phyloP scores from a whole-genome alignment of 108 stramenopile genomes.

The Aurantiochytrium sp. region DNA sequence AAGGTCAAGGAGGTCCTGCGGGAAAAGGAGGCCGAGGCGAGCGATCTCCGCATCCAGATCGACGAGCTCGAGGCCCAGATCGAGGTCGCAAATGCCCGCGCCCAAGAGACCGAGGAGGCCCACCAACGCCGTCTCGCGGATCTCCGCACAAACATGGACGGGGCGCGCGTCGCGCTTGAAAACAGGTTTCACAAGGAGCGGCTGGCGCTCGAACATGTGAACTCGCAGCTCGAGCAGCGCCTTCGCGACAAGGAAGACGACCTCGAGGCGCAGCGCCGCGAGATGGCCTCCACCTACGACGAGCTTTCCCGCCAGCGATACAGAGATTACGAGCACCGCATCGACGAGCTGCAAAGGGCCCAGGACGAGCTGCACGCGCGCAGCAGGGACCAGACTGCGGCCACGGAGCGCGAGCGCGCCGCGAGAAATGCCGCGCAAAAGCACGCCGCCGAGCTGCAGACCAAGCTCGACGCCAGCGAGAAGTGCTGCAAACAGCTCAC shows the following conservation, averaged over 20 bases:
- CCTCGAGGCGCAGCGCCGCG: slow-evolving; percentile 44
- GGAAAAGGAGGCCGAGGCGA: background rate
- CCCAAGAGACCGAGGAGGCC: background rate
- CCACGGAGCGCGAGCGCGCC: background rate
- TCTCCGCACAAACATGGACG: slow-evolving; percentile 38
- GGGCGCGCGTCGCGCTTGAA: slow-evolving; percentile 34
- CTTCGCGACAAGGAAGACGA: slow-evolving; percentile 41
- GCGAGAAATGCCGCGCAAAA: background rate
- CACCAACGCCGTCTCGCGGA: slow-evolving; percentile 35
- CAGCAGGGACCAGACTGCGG: background rate
- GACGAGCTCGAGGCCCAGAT: background rate
- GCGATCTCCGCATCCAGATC: background rate
- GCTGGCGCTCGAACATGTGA: slow-evolving; percentile 17
- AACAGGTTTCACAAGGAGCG: slow-evolving; percentile 26
- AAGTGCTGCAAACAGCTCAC: slow-evolving; percentile 29
- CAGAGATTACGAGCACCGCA: slow-evolving; percentile 14
- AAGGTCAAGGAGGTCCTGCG: background rate
- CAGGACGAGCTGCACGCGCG: background rate
- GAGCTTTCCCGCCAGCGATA: slow-evolving; percentile 37
- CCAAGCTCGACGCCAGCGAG: background rate
- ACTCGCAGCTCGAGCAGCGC: slow-evolving; percentile 36
- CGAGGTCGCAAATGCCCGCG: background rate
- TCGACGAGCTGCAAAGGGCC: background rate
- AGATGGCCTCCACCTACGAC: slow-evolving; percentile 44
- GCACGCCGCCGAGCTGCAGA: background rate